Conservation (phyloP, 2,329 filamentous ascomycete genomes). For the Botrytis hyacinthi region DNA sequence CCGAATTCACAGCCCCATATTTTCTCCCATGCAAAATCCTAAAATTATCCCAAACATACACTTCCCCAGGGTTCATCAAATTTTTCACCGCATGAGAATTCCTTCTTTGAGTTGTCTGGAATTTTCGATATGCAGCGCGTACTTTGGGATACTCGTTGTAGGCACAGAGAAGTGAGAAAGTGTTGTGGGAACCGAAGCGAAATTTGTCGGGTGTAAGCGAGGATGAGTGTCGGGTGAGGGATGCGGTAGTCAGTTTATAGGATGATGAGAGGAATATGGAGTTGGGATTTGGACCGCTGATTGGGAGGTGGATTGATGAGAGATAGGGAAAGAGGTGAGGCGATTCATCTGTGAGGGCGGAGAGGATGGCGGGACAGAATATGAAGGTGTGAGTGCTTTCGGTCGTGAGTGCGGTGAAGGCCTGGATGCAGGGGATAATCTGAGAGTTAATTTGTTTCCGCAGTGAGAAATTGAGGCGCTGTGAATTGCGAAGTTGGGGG, state of each 20-base stretch:
- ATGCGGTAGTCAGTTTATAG: no score
- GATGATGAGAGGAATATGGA: no score
- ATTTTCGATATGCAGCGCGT: neutral
- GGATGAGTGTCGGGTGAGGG: no score
- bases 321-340: neutral
- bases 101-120: accelerated
- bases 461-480: no score
- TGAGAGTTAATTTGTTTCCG: no score
- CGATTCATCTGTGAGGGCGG: accelerated
- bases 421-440: no score
- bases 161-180: neutral
- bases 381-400: no score
- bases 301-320: no score
- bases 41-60: neutral
- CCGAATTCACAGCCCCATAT: neutral
- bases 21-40: neutral
- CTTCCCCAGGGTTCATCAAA: neutral
- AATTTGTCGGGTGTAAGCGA: no score
- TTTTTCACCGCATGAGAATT: neutral
- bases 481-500: no score
- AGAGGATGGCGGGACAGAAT: neutral
- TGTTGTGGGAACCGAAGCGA: accelerated
- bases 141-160: neutral
- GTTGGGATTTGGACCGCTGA: no score
- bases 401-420: no score